Evolutionary conservation across 2,329 filamentous ascomycete genomes (phyloP).

Genomic region (Sphaerostilbella broomeana): DNA sequence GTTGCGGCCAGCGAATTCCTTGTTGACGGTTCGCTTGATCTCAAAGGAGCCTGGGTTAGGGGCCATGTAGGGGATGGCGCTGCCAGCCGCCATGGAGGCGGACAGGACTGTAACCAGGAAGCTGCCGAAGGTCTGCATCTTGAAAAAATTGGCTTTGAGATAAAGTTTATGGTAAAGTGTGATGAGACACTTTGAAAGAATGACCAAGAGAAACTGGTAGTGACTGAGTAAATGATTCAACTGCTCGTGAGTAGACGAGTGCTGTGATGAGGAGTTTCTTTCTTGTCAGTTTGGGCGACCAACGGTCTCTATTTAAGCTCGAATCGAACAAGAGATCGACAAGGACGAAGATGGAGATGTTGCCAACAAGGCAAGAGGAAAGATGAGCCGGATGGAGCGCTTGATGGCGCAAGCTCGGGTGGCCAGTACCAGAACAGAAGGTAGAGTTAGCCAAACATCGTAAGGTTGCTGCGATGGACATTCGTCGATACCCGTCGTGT

Average conservation of each 20-base stretch:
- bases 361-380: neutral
- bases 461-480: constrained; percentile 5
- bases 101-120: constrained; percentile 10
- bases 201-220: no score
- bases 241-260: no score
- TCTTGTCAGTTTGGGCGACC: constrained; percentile 1
- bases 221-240: no score
- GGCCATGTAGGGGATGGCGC: constrained; percentile 2
- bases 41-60: constrained; percentile 5
- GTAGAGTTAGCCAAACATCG: neutral
- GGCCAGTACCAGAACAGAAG: constrained; percentile 2
- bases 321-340: constrained; percentile 4
- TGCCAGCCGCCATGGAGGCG: constrained; percentile 11
- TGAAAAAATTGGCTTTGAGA: neutral
- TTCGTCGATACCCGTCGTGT: neutral
- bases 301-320: constrained; percentile 2
- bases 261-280: no score
- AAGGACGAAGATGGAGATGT: neutral
- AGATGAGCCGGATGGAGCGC: no score
- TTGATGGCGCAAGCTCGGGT: neutral
- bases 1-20: constrained; percentile 5
- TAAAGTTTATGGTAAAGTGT: neutral
- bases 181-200: neutral
- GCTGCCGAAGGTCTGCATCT: constrained; percentile 11
- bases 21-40: constrained; percentile 9